A percentile compares a stretch with the other conserved stretches of the same genome.
These are phyloP conservation scores for Diutina scorzettiae DNA, from an alignment of 1,139 yeast species.

Conservation along the genomic window DNA sequence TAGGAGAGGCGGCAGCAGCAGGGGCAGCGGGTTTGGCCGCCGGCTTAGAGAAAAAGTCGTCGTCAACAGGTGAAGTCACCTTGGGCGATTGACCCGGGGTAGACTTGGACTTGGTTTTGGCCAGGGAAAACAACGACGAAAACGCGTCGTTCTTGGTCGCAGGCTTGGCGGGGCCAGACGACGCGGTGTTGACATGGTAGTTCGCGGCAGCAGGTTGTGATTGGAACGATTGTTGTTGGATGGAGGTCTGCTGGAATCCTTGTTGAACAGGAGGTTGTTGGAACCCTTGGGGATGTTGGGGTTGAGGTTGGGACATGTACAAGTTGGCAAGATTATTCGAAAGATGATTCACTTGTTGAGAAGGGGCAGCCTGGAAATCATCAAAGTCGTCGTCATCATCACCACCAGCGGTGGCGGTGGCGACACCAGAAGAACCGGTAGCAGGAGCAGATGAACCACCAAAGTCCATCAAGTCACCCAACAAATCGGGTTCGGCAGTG, in stretches of 20 bases:
- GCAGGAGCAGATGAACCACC: slow-evolving; percentile 21
- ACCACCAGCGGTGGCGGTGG: slow-evolving; percentile 44
- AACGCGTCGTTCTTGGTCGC: slow-evolving; percentile 51
- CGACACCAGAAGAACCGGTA: slow-evolving; percentile 14
- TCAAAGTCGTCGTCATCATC: slow-evolving; percentile 96
- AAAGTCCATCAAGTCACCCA: slow-evolving; percentile 46
- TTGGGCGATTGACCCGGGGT: slow-evolving; percentile 9
- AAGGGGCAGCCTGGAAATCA: slow-evolving; percentile 45
- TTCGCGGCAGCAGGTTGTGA: slow-evolving; percentile 1
- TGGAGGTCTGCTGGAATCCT: slow-evolving; percentile 10
- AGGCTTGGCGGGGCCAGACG: slow-evolving; percentile 22
- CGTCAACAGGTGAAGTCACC: slow-evolving; percentile 10
- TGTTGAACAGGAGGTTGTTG: slow-evolving; percentile 8
- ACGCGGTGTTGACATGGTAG: slow-evolving; percentile 7
- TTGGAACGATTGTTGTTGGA: not conserved
- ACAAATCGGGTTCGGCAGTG: slow-evolving; percentile 19
- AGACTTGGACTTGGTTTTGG: slow-evolving; percentile 35
- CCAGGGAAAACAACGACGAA: slow-evolving; percentile 66
- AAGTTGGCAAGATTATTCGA: slow-evolving; percentile 30
- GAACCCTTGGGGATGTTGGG: not conserved
- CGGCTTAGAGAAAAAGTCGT: slow-evolving; percentile 15
- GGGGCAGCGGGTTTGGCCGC: slow-evolving; percentile 2
- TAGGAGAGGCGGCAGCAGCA: not conserved
- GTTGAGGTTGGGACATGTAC: slow-evolving; percentile 15
- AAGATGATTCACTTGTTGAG: slow-evolving; percentile 10